Evolutionary conservation across 2,329 filamentous ascomycete genomes (phyloP).

Genomic region (Graphilbum ipis-grandicollis): DNA sequence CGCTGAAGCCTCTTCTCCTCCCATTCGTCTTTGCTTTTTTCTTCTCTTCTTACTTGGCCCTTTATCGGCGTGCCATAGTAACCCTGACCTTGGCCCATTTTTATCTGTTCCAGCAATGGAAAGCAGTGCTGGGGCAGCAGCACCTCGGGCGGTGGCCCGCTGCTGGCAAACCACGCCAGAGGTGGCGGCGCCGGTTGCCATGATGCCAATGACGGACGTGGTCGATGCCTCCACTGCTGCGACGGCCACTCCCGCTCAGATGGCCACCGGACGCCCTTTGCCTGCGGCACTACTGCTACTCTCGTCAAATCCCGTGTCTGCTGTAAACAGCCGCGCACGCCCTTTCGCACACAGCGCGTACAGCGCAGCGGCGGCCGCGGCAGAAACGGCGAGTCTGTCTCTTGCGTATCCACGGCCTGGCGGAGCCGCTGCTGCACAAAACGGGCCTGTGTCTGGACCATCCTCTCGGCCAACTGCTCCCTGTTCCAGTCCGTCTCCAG

Average conservation of each 20-base stretch:
- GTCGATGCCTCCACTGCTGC: no score
- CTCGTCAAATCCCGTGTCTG: conserved; percentile 6
- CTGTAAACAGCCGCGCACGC: conserved; percentile 7
- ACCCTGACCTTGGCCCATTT: no score
- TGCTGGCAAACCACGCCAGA: conserved; percentile 7
- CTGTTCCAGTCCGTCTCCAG: neutral
- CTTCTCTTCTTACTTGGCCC: no score
- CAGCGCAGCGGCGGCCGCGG: conserved; percentile 4
- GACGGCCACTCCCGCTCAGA: no score
- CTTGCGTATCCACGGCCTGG: conserved; percentile 1
- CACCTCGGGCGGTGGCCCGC: conserved; percentile 6
- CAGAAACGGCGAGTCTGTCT: conserved; percentile 5
- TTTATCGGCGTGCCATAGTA: no score
- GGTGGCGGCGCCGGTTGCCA: no score
- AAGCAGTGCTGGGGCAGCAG: conserved; percentile 7
- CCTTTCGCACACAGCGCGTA: conserved; percentile 3
- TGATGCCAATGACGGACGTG: no score
- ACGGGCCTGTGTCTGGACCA: conserved; percentile 5
- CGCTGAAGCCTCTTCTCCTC: no score
- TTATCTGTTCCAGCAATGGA: conserved; percentile 3
- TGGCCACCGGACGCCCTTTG: no score
- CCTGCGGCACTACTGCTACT: neutral
- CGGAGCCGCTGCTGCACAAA: conserved; percentile 2
- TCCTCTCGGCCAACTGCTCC: neutral
- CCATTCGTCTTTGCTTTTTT: no score